Base-by-base conservation (phyloP, 805 yeast genomes). In the Saturnispora bothae region DNA sequence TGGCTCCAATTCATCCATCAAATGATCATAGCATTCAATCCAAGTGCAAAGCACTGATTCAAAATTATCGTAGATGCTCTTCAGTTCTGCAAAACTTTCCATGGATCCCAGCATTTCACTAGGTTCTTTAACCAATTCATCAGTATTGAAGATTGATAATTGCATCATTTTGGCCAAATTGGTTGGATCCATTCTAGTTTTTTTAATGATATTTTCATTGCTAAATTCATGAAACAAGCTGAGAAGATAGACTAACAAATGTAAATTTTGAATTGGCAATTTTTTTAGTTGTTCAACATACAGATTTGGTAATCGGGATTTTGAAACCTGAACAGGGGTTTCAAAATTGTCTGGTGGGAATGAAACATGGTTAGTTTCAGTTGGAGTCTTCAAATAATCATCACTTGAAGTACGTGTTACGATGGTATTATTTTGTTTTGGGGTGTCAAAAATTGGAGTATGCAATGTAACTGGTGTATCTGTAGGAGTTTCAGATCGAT, bases 141-240 rank as follows among this genome's bases (percentile, higher is more conserved):
- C 58, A 31, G 51, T 49, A 32, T 57, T 58, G 44, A 63, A 63
- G 16, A 62, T 52, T 36, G 58, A 52, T 16, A 60, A 48, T 43
- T 63, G 68, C 44, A 63, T 60, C 38, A 63, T 56, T 38, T 62
- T 63, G 6, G 66, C 53, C 25, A 63, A 36, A 38, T 62, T 63
- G 14, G 50, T 48, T 3, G 63, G 40, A 17, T 57, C 49, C 68
- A 63, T 63, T 43, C 57, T 59, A 13, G 67, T 63, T 25, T 49
- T 47, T 17, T 45, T 39, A 19, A 50, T 53, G 6, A 49, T 36
- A 10, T 48, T 46, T 3, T 52, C 53, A 18, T 40, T 33, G 7
- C 51, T 36, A 8, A 60, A 35, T 18, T 45, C 39, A 34, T 49
- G 44, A 20, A 61, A 47, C 32, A 59, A 56, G 7, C 45, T 22